Conservation (phyloP, 345 rosid species). For the Camelina sativa region DNA sequence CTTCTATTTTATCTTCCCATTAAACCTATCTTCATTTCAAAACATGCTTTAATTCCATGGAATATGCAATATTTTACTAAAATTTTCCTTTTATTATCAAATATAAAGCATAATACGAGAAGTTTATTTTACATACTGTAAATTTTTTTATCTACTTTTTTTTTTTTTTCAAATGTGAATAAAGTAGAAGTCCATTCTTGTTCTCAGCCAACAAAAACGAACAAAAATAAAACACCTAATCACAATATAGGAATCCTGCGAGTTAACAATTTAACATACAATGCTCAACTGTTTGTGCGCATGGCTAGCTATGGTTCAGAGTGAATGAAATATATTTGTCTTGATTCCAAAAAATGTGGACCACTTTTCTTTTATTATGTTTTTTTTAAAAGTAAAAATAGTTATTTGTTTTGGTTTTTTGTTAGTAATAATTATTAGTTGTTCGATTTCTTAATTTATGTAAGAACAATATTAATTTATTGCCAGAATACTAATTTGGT, state of each 20-base stretch:
- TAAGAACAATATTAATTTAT: constrained; percentile 13
- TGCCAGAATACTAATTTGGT: constrained; percentile 17
- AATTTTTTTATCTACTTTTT: neutral
- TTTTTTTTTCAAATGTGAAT: neutral
- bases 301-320: constrained; percentile 33
- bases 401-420: constrained; percentile 5
- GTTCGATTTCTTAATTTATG: constrained; percentile 33
- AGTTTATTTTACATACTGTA: too few relatives aligned
- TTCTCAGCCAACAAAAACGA: neutral
- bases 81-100: too few relatives aligned
- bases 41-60: constrained; percentile 33
- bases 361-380: constrained; percentile 32
- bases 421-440: constrained; percentile 20
- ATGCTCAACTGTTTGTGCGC: constrained; percentile 29
- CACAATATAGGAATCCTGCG: neutral
- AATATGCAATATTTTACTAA: constrained; percentile 18
- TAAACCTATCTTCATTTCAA: constrained; percentile 38
- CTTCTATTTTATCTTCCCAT: constrained; percentile 57
- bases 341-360: constrained; percentile 35
- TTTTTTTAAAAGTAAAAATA: neutral
- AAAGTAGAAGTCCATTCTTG: neutral
- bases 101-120: too few relatives aligned
- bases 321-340: constrained; percentile 44
- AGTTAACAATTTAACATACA: too few relatives aligned
- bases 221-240: neutral